These are phyloP conservation scores for Xylaria sp. DNA, from an alignment of 2,329 filamentous ascomycete species.

Conservation along the genomic window DNA sequence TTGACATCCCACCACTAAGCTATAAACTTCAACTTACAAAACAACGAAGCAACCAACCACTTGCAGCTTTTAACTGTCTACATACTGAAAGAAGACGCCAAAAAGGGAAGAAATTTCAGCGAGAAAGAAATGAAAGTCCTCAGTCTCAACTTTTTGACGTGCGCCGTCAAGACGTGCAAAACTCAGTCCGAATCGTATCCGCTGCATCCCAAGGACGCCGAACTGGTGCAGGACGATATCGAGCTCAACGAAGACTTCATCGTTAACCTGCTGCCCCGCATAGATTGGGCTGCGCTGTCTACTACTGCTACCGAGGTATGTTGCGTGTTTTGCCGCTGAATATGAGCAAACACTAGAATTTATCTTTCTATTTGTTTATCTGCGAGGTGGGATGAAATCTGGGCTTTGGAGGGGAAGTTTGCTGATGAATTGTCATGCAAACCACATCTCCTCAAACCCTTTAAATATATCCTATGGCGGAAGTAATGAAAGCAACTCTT, in stretches of 20 bases:
- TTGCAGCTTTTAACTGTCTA: background rate
- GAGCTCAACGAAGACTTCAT: slow-evolving; percentile 85
- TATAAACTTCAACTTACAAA: slow-evolving; percentile 22
- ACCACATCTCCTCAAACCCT: background rate
- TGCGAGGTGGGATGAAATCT: background rate
- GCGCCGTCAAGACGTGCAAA: slow-evolving; percentile 96
- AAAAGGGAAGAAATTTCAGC: background rate
- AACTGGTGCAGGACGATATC: slow-evolving; percentile 85
- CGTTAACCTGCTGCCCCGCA: slow-evolving; percentile 82
- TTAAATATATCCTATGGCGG: background rate
- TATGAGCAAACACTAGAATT: background rate
- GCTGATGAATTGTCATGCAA: background rate
- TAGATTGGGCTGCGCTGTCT: slow-evolving; percentile 88
- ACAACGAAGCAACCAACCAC: slow-evolving; percentile 5
- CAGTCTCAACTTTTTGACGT: slow-evolving; percentile 95
- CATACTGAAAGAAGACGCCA: background rate
- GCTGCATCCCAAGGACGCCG: slow-evolving; percentile 90
- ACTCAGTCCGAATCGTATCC: slow-evolving; percentile 82
- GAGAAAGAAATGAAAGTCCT: slow-evolving; percentile 82
- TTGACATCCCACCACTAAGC: slow-evolving; percentile 29
- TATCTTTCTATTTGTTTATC: background rate
- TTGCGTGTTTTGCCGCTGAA: slow-evolving; percentile 13
- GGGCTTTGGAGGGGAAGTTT: background rate
- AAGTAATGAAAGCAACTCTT: background rate
- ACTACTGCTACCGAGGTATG: slow-evolving; percentile 80